These are phyloP conservation scores for Kuraishia molischiana DNA, from an alignment of 805 yeast species.

Conservation along the genomic window DNA sequence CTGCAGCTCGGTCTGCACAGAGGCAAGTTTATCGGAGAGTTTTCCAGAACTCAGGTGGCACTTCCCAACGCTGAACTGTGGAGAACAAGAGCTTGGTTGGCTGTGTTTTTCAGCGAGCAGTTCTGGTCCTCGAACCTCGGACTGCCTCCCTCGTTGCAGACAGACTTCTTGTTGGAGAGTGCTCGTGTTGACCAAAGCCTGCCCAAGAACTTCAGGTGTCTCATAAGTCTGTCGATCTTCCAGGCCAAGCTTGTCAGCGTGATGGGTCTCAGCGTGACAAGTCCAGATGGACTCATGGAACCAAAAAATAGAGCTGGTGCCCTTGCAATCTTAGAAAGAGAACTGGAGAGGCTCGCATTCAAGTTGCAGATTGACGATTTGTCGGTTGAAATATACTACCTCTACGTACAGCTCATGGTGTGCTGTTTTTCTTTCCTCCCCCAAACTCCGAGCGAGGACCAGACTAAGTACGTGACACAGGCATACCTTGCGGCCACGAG, in stretches of 20 bases:
- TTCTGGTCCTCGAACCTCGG: slow-evolving; percentile 87
- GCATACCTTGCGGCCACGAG: slow-evolving; percentile 79
- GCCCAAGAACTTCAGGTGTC: slow-evolving; percentile 63
- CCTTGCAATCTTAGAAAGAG: slow-evolving; percentile 66
- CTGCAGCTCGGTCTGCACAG: slow-evolving; percentile 85
- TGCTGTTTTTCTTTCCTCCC: slow-evolving; percentile 87
- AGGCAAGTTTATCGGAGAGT: slow-evolving; percentile 85
- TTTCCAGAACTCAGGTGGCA: slow-evolving; percentile 80
- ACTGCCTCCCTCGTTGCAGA: slow-evolving; percentile 75
- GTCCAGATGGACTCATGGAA: slow-evolving; percentile 85
- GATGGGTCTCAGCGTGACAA: slow-evolving; percentile 77
- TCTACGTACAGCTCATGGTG: slow-evolving; percentile 71
- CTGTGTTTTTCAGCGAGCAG: slow-evolving; percentile 80
- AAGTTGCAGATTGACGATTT: slow-evolving; percentile 58
- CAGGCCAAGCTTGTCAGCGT: slow-evolving; percentile 76
- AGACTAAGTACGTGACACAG: slow-evolving; percentile 70
- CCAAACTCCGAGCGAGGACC: slow-evolving; percentile 83
- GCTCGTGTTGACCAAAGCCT: slow-evolving; percentile 59
- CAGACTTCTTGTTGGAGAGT: slow-evolving; percentile 73
- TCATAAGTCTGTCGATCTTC: slow-evolving; percentile 67
- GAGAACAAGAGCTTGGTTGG: slow-evolving; percentile 91
- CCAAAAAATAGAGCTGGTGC: slow-evolving; percentile 77
- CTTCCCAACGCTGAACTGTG: slow-evolving; percentile 87
- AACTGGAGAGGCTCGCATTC: slow-evolving; percentile 61
- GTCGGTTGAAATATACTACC: slow-evolving; percentile 65